Conservation (phyloP, 805 yeast genomes). For the Hanseniaspora mollemarum region DNA sequence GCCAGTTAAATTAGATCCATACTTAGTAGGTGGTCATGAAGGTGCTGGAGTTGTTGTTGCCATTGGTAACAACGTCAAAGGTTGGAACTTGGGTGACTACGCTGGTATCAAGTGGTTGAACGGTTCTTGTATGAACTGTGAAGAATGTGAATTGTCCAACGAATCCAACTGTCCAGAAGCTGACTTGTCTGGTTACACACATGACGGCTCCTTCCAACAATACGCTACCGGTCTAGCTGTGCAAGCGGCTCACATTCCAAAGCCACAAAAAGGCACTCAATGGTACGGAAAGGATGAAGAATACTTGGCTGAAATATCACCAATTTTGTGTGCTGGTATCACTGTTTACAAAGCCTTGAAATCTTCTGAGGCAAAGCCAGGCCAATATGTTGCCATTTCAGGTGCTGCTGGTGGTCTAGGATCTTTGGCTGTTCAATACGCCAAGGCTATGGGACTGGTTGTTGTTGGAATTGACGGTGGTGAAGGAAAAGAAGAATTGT, state of each 20-base stretch:
- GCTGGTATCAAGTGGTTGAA: constrained; percentile 64
- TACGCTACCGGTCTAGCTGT: constrained; percentile 56
- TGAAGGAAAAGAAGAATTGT: constrained; percentile 47
- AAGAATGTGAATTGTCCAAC: constrained; percentile 45
- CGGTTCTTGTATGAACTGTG: constrained; percentile 56
- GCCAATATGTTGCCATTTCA: constrained; percentile 63
- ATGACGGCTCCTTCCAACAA: constrained; percentile 58
- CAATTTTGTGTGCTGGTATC: constrained; percentile 57
- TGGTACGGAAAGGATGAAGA: constrained; percentile 30
- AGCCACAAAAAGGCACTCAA: constrained; percentile 15
- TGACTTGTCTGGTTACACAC: constrained; percentile 63
- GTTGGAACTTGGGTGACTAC: constrained; percentile 51
- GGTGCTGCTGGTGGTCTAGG: constrained; percentile 83
- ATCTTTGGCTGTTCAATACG: constrained; percentile 63
- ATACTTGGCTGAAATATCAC: constrained; percentile 47
- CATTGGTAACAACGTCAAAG: constrained; percentile 46
- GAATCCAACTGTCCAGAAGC: constrained; percentile 61
- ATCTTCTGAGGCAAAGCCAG: constrained; percentile 45
- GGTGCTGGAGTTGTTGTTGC: constrained; percentile 65
- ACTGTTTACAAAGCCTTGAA: constrained; percentile 59
- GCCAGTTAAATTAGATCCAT: constrained; percentile 37
- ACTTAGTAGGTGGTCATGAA: constrained; percentile 62
- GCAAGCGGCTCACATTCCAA: constrained; percentile 50
- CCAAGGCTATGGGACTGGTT: constrained; percentile 61
- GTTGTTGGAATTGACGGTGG: constrained; percentile 68